Base-by-base conservation (phyloP, 805 yeast genomes). In the Candida sphagnicola region DNA sequence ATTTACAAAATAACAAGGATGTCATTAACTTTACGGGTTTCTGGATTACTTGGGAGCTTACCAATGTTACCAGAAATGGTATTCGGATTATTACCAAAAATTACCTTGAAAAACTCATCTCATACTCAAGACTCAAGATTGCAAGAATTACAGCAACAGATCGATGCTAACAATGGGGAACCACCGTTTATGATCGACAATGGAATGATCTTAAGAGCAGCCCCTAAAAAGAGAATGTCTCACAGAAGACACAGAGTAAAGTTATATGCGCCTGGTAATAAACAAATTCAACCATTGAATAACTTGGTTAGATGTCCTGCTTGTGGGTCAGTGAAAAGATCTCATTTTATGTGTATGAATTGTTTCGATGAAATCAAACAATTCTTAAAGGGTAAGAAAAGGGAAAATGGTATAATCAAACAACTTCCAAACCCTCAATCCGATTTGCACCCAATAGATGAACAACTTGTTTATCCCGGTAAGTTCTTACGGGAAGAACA, bases 161-260 rank as follows among this genome's bases (percentile, higher is more conserved):
- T 75, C 26, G 66, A 65, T 42, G 60, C 61, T 25, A 53, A 50
- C 37, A 46, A 49, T 29, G 57, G 56, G 4, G 53, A 56, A 43
- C 54, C 53, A 21, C 72, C 66, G 4, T 68, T 71, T 41, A 71
- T 73, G 59, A 61, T 71, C 21, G 85, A 79, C 48, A 74, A 80
- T 47, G 95, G 95, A n/a, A 53, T 59, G 45, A 75, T 85, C 21
- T 67, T 87, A 38, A 70, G 71, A 48, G 99, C 99, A 4, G 97
- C 81, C 5, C 98, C 99, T 39, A 93, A 93, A 72, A 89, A 90
- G 77, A 90, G 89, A 62, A 80, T 80, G 2, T 88, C 98, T 5
- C 87, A 88, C 59, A 78, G 78, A 66, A 85, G 87, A 61, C 85
- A 86, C 54, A 81, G 97, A 62, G 82, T 78, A 57, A 80, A 90